phyloP scores from a whole-genome alignment of 371 early-diverging fungal species.

The Haplosporangium sp. region DNA sequence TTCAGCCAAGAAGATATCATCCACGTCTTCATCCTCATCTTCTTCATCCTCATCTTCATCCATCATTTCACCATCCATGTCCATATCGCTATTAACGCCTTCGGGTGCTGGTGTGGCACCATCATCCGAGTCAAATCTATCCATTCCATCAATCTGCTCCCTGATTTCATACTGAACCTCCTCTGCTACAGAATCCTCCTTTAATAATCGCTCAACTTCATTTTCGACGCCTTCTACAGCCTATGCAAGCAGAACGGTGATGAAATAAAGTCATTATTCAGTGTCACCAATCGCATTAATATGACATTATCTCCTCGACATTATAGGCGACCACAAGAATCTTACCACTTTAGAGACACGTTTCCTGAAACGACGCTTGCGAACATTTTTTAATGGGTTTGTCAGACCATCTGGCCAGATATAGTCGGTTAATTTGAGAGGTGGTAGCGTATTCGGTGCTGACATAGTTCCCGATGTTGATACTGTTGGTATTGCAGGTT shows the following conservation, averaged over 20 bases:
- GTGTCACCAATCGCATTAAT: neutral
- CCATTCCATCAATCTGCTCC: slow-evolving; percentile 49
- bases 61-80: slow-evolving; percentile 57
- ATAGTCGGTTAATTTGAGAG: slow-evolving; percentile 65
- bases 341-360: slow-evolving; percentile 83
- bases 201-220: slow-evolving; percentile 87
- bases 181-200: slow-evolving; percentile 86
- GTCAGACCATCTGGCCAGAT: slow-evolving; percentile 90
- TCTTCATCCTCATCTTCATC: slow-evolving; percentile 55
- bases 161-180: slow-evolving; percentile 73
- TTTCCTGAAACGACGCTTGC: slow-evolving; percentile 90
- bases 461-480: slow-evolving; percentile 15
- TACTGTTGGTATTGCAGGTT: neutral
- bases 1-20: slow-evolving; percentile 62
- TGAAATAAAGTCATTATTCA: neutral
- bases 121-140: slow-evolving; percentile 42
- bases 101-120: slow-evolving; percentile 53
- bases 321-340: no score
- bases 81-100: slow-evolving; percentile 50
- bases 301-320: no score
- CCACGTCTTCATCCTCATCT: slow-evolving; percentile 40
- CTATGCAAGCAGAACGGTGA: slow-evolving; percentile 55
- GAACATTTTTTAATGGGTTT: slow-evolving; percentile 89
- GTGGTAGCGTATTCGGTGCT: slow-evolving; percentile 33
- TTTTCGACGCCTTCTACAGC: slow-evolving; percentile 91